Evolutionary conservation across 2,329 filamentous ascomycete genomes (phyloP), one percentile per base, ranked within the genome.

Genomic region (Penicillium paneum): DNA sequence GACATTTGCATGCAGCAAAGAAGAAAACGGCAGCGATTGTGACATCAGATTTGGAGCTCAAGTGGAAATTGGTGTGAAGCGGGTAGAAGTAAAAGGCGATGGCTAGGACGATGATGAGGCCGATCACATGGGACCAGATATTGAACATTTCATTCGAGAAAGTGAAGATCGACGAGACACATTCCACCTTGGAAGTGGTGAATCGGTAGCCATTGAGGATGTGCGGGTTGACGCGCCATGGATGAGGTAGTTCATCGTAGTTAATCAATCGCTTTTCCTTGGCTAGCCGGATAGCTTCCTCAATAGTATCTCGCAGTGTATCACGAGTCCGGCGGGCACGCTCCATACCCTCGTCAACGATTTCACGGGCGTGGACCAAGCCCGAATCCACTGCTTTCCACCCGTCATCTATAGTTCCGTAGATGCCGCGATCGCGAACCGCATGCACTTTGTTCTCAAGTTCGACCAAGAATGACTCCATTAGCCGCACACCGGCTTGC

Each of bases 51-150:
- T 91, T 95, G 55, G 89, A 91, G 73, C 90, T 95, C 58, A 90
- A 79, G 43, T 84, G 85, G 76, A 97, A 99, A 71, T 95, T 93
- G 67, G 85, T 81, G 61, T 89, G 92, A 46, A 86, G 85, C 0
- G 94, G 94, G 73, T 99, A 99, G 73, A 96, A 95, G 78, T 96
- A 96, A 64, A 99, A 93, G 53, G 94, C 94, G 40, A 97, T 82
- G 12, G 91, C 80, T 35, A 97, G 81, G 43, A 99, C 89, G 58
- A 97, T 80, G 31, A 97, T 69, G n/a, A 97, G 81, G 17, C 94
- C 94, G 29, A 99, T 82, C 12, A 88, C 84, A 71, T 99, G 94
- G 2, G 92, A 93, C 94, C 94, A 99, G 68, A 99, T 99, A 75
- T 99, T 99, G 78, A 97, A 87, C 38, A 88, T 83, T 76, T 99